phyloP scores from a whole-genome alignment of 345 rosid species.

The Camelina sativa region DNA sequence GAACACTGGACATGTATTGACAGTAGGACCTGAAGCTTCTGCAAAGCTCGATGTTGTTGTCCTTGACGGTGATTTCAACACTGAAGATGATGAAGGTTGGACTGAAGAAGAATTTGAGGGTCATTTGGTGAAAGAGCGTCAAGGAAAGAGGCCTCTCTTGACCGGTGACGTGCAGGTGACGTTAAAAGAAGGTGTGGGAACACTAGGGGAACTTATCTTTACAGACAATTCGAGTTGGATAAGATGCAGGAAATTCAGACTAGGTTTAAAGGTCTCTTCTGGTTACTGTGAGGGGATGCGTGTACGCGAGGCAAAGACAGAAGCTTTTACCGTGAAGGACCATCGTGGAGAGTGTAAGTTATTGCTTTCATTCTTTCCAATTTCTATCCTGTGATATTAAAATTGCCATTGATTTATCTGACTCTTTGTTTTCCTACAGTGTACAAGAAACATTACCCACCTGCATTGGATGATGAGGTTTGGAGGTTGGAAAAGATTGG shows the following conservation, averaged over 20 bases:
- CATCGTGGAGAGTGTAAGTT: slow-evolving; percentile 94
- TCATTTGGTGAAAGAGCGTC: slow-evolving; percentile 94
- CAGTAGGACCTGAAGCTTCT: slow-evolving; percentile 77
- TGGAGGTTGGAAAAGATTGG: slow-evolving; percentile 99
- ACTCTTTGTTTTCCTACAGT: slow-evolving; percentile 47
- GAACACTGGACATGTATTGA: slow-evolving; percentile 66
- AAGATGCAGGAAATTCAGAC: slow-evolving; percentile 94
- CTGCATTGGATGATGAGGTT: slow-evolving; percentile 82
- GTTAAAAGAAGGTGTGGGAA: slow-evolving; percentile 91
- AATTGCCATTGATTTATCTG: background rate
- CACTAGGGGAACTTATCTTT: slow-evolving; percentile 90
- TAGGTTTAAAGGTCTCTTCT: slow-evolving; percentile 76
- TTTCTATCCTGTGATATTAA: background rate
- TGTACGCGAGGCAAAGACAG: slow-evolving; percentile 95
- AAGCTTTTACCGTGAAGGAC: slow-evolving; percentile 96
- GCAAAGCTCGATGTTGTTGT: slow-evolving; percentile 83
- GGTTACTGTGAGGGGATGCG: slow-evolving; percentile 76
- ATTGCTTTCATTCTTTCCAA: background rate
- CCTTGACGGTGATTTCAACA: slow-evolving; percentile 94
- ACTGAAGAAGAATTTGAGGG: slow-evolving; percentile 79
- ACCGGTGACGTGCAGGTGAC: slow-evolving; percentile 87
- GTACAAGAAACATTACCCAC: slow-evolving; percentile 98
- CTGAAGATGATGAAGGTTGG: slow-evolving; percentile 84
- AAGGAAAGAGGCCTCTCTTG: slow-evolving; percentile 90
- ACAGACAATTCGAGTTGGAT: slow-evolving; percentile 99